Base-by-base conservation (phyloP, 1,139 yeast genomes). In the Taphrina populina region DNA sequence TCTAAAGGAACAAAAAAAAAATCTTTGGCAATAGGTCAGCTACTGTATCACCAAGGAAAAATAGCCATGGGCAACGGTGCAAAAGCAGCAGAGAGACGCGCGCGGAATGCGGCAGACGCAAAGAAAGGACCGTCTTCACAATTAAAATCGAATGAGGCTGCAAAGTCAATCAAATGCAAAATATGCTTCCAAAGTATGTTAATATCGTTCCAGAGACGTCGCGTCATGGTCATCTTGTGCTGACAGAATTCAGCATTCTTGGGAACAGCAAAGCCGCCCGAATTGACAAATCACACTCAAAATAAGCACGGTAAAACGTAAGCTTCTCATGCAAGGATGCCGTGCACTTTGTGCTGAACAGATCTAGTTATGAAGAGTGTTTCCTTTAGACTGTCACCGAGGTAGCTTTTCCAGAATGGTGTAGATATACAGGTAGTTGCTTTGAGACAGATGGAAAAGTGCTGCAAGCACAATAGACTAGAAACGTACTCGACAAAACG, bases 11-110 rank as follows among this genome's bases (percentile, higher is more conserved):
- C n/a, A n/a, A n/a, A n/a, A n/a, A n/a, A n/a, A n/a, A n/a, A n/a
- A n/a, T n/a, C n/a, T n/a, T n/a, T n/a, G n/a, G n/a, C n/a, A n/a
- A n/a, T n/a, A n/a, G n/a, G n/a, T n/a, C n/a, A n/a, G n/a, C n/a
- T n/a, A n/a, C n/a, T n/a, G n/a, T n/a, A n/a, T n/a, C n/a, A n/a
- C n/a, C n/a, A n/a, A n/a, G n/a, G n/a, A n/a, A n/a, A n/a, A n/a
- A n/a, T n/a, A n/a, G n/a, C n/a, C n/a, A 43, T 43, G 47, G 47
- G 47, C 27, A 43, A 43, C 19, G 47, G 47, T 15, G 47, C 47
- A 20, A 43, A 43, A 13, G 47, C 47, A 29, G 47, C 35, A 10
- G 37, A 29, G 37, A 17, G 47, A 21, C 29, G 47, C 8, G 47
- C 47, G 19, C 36, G 47, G 13, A 43, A 43, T 19, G 35, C 36